A percentile compares a stretch with the other conserved stretches of the same genome.
These are phyloP conservation scores for Endocarpon pusillum DNA, from an alignment of 495 filamentous ascomycete genomes.

Conservation along the genomic window DNA sequence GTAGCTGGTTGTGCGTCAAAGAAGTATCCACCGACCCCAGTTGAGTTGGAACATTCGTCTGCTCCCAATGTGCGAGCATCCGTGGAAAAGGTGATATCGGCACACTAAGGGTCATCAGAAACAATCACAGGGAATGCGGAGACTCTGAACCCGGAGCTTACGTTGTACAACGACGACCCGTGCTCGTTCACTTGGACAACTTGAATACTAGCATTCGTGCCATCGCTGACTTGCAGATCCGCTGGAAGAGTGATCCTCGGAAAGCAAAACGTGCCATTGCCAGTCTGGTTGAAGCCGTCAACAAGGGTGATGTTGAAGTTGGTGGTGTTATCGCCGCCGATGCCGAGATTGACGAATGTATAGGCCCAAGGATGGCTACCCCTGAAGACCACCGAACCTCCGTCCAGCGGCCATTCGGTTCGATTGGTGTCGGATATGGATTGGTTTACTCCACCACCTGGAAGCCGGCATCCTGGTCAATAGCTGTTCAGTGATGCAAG, in stretches of 20 bases:
- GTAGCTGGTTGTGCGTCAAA: no score
- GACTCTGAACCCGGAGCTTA: conserved; percentile 20
- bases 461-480: not conserved
- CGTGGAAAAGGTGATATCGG: conserved; percentile 40
- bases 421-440: conserved; percentile 27
- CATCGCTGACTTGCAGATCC: conserved; percentile 25
- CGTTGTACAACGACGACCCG: conserved; percentile 42
- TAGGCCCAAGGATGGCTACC: conserved; percentile 39
- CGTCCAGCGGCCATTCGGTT: conserved; percentile 41
- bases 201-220: conserved; percentile 34
- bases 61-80: conserved; percentile 21
- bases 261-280: conserved; percentile 42
- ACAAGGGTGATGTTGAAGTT: conserved; percentile 44
- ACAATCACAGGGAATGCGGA: not conserved
- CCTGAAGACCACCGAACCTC: conserved; percentile 34
- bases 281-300: conserved; percentile 38
- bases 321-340: conserved; percentile 33
- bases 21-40: conserved; percentile 14
- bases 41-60: conserved; percentile 31
- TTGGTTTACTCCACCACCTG: conserved; percentile 38
- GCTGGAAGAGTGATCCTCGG: conserved; percentile 26
- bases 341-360: conserved; percentile 44
- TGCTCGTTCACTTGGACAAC: conserved; percentile 32
- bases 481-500: not conserved
- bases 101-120: conserved; percentile 27